These are phyloP conservation scores for Sordariomycetes sp. DNA, from an alignment of 2,329 filamentous ascomycete genomes.

Conservation along the genomic window DNA sequence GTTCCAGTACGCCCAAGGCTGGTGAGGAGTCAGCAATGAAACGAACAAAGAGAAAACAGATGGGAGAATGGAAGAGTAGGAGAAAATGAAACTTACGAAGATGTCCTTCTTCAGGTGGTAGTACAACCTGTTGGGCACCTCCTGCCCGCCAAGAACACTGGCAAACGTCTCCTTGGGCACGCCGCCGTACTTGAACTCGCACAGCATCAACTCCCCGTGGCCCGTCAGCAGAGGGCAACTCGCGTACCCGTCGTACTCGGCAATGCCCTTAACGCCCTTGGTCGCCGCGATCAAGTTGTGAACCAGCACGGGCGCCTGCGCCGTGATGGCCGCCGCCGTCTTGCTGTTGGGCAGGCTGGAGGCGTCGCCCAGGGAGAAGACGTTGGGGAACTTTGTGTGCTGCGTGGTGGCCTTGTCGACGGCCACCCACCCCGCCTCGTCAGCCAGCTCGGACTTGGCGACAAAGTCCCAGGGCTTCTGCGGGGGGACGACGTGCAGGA, in stretches of 20 bases:
- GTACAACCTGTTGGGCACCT: constrained; percentile 20
- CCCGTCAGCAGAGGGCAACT: constrained; percentile 30
- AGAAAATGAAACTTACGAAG: constrained; percentile 12
- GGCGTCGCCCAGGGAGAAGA: constrained; percentile 24
- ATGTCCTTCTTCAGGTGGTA: constrained; percentile 32
- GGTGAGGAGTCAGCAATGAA: background rate
- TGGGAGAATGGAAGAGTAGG: background rate
- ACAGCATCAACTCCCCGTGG: constrained; percentile 29
- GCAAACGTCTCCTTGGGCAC: constrained; percentile 30
- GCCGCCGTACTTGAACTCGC: constrained; percentile 33
- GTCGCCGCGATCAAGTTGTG: constrained; percentile 22
- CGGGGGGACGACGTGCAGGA: constrained; percentile 21
- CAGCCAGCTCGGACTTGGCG: constrained; percentile 4
- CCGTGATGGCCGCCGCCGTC: constrained; percentile 29
- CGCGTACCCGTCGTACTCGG: constrained; percentile 28
- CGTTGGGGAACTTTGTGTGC: constrained; percentile 16
- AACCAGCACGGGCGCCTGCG: constrained; percentile 28
- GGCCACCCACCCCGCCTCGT: constrained; percentile 11
- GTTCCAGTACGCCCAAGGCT: constrained; percentile 15
- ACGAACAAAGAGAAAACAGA: background rate
- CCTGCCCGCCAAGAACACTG: constrained; percentile 20
- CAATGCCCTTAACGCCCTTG: constrained; percentile 16
- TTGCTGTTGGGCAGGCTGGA: constrained; percentile 25
- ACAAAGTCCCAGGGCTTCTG: constrained; percentile 9
- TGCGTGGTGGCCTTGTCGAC: constrained; percentile 11